These are phyloP conservation scores for Gastrolobium bilobum DNA, from an alignment of 306 rosid species.

Conservation along the genomic window DNA sequence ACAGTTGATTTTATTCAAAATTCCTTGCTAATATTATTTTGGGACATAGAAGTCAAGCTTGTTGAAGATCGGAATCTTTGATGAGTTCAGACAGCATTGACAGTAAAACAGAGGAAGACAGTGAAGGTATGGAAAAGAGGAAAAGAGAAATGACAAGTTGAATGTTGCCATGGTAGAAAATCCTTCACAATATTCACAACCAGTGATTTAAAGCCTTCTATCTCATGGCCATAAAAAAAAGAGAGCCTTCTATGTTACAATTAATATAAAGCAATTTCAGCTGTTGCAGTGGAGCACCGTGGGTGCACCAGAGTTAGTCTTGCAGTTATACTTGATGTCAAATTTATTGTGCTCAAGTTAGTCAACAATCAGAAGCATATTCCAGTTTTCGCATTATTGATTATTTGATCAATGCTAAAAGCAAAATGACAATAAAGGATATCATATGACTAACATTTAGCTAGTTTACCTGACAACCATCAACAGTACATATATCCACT, in stretches of 20 bases:
- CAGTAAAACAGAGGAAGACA: not conserved
- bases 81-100: too few species aligned
- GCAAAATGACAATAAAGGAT: slow-evolving; percentile 39
- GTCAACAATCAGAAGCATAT: slow-evolving; percentile 34
- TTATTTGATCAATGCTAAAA: slow-evolving; percentile 5
- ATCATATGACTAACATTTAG: slow-evolving; percentile 37
- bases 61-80: too few species aligned
- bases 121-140: not conserved
- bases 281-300: not conserved
- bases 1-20: too few species aligned
- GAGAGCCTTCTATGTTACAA: too few species aligned
- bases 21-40: too few species aligned
- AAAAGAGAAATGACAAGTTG: not conserved
- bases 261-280: too few species aligned
- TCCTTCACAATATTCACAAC: slow-evolving; percentile 8
- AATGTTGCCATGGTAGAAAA: not conserved
- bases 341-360: slow-evolving; percentile 7
- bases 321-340: not conserved
- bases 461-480: slow-evolving; percentile 91
- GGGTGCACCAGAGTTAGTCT: slow-evolving; percentile 13
- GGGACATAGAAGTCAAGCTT: too few species aligned
- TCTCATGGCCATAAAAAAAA: too few species aligned
- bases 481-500: slow-evolving; percentile 89
- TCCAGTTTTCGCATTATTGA: slow-evolving; percentile 20
- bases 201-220: not conserved